These are phyloP conservation scores for Aspergillus eucalypticola DNA, from an alignment of 2,329 filamentous ascomycete species.

Conservation along the genomic window DNA sequence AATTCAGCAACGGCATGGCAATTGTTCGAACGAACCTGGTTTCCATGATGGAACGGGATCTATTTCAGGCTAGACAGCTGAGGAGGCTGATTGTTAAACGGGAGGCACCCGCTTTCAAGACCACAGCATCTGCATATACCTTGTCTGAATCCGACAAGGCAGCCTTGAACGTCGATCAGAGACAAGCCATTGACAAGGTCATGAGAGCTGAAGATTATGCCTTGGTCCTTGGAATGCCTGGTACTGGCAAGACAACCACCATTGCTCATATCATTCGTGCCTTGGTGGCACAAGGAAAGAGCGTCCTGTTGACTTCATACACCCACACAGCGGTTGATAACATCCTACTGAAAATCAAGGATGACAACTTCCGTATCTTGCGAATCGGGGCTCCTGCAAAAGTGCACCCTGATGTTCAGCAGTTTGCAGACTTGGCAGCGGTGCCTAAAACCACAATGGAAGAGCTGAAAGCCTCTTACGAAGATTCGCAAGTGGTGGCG, in stretches of 20 bases:
- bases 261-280: constrained; percentile 96
- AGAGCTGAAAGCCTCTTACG: constrained; percentile 80
- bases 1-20: constrained; percentile 98
- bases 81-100: constrained; percentile 80
- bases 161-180: constrained; percentile 83
- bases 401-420: constrained; percentile 81
- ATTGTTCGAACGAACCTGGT: constrained; percentile 91
- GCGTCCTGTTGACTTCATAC: constrained; percentile 89
- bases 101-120: constrained; percentile 70
- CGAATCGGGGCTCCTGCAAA: constrained; percentile 84
- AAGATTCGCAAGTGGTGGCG: constrained; percentile 83
- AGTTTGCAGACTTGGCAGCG: constrained; percentile 78
- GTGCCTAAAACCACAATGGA: constrained; percentile 75
- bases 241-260: constrained; percentile 96
- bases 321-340: constrained; percentile 98
- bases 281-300: constrained; percentile 84
- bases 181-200: constrained; percentile 83
- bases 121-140: constrained; percentile 62
- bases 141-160: constrained; percentile 58
- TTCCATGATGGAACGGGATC: constrained; percentile 80
- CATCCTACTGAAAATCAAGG: constrained; percentile 85
- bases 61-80: constrained; percentile 70
- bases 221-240: constrained; percentile 96
- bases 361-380: constrained; percentile 74
- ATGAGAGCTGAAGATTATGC: constrained; percentile 96